Base-by-base conservation (phyloP, 306 rosid species). In the Vigna mungo region DNA sequence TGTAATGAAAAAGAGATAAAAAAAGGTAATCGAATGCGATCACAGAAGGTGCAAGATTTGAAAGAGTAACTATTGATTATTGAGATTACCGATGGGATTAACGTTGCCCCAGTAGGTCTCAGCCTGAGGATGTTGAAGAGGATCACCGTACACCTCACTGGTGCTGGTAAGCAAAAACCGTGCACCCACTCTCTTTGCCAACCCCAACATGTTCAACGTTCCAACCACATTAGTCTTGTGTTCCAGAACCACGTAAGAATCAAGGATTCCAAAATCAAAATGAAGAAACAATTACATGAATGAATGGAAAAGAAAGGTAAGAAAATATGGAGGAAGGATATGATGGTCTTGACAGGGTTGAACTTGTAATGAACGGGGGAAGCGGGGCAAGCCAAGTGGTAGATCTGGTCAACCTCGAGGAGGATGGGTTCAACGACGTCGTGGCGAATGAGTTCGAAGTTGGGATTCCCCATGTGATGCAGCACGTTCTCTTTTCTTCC, bases 191-290 rank as follows among this genome's bases (percentile, higher is more conserved):
- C 98, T 84, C 87, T 94, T 94, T 17, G 98, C 96, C 72, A 92
- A 76, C 53, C 98, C 98, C 71, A 92, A 72, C 97, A 94, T 89
- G 88, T 94, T 94, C 11, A 94, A 52, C 32, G 98, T 94, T 30
- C 98, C 98, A 78, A 94, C 89, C 72, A 94, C 98, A 83, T 94
- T 94, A 1, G 98, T 94, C 90, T 94, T 94, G 98, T 94, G 91
- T 25, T 71, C 82, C 78, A 58, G 47, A 54, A 44, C 18, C 1
- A 54, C 1, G 25, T 13, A 51, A 65, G 66, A 75, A 68, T 90
- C 83, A 90, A 90, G 96, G 91, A 79, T 27, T 58, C 55, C 32
- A 41, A 9, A 8, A 9, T 41, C 1, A 41, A 41, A 8, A 39
- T 7, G 10, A 39, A 39, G 9, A 39, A 39, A 39, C 2, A 7